Base-by-base conservation (phyloP, 2,329 filamentous ascomycete species). In the Arachnopeziza araneosa region DNA sequence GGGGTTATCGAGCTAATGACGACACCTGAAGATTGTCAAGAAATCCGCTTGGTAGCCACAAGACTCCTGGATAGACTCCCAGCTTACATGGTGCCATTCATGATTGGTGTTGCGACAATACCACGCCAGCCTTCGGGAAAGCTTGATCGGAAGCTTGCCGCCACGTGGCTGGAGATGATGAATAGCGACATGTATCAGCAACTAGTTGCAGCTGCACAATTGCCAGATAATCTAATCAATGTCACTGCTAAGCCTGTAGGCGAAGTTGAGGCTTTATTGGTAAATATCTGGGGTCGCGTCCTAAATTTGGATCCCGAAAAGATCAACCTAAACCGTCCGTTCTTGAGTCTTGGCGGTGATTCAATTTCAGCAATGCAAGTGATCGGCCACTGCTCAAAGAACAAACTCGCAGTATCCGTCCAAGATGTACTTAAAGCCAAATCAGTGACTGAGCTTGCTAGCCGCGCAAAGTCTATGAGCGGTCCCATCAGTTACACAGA, bases 351-450 rank as follows among this genome's bases (percentile, higher is more conserved):
- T 12, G 50, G 50, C 7, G 50, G 50, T 22, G 50, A 52, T 22
- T 52, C 56, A 14, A 52, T 23, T 44, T 49, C 50, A 30, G 24
- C 26, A 9, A 24, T 53, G 61, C 60, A 63, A 44, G 61, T 68
- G 12, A 59, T 57, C 30, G 54, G 52, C 21, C 55, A 60, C 19
- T 62, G 61, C 24, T 24, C 44, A 10, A 59, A 58, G 23, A 55
- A 60, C 2, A 58, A 55, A 14, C 53, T 68, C 24, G 54, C 44
- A 17, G 23, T 67, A 6, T 57, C 59, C 1, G 64, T 66, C 36
- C 57, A 62, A 36, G 64, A 67, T 30, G 60, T 69, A 44, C 58
- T 69, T 21, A 59, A 59, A 17, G 54, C 55, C 12, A 63, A 61
- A 54, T 56, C 62, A 12, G 62, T 67, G 7, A 23, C 56, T 22